These are phyloP conservation scores for Metschnikowia cubensis DNA, from an alignment of 805 yeast genomes.

Conservation along the genomic window DNA sequence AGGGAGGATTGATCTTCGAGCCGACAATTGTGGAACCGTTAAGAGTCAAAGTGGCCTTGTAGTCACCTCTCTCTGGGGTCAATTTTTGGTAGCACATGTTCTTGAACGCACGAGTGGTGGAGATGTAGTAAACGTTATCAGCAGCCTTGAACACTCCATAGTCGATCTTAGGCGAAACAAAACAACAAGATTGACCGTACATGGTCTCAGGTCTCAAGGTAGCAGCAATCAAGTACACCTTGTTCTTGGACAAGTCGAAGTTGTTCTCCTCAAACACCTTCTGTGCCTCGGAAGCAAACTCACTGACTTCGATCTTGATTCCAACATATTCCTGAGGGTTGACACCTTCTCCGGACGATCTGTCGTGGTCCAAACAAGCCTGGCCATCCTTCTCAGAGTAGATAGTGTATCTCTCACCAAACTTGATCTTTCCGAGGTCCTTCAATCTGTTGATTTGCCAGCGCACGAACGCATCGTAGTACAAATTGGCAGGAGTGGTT, in stretches of 20 bases:
- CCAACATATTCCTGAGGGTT: conserved; percentile 95
- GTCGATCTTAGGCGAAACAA: conserved; percentile 89
- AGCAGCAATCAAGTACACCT: conserved; percentile 85
- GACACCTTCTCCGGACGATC: conserved; percentile 95
- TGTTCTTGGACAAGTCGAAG: conserved; percentile 50
- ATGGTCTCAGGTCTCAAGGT: conserved; percentile 98
- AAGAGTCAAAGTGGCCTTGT: conserved; percentile 53
- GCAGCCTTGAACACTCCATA: conserved; percentile 92
- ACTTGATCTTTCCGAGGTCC: conserved; percentile 86
- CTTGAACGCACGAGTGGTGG: conserved; percentile 93
- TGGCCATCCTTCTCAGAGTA: conserved; percentile 98
- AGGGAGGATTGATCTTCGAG: conserved; percentile 80
- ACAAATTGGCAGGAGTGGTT: conserved; percentile 93
- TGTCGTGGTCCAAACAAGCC: conserved; percentile 99
- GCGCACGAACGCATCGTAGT: conserved; percentile 83
- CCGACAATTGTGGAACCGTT: conserved; percentile 79
- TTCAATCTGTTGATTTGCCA: conserved; percentile 94
- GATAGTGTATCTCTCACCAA: conserved; percentile 96
- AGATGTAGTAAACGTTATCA: conserved; percentile 65
- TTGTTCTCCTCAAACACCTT: conserved; percentile 48
- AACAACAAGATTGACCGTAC: conserved; percentile 98
- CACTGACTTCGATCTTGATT: conserved; percentile 73
- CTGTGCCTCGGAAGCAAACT: conserved; percentile 55
- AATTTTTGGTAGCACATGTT: conserved; percentile 95
- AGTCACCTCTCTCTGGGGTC: conserved; percentile 84